A percentile compares a stretch with the other conserved stretches of the same genome.
Evolutionary conservation across 129 eudicot genomes (phyloP).

Genomic region (Glebionis coronaria): DNA sequence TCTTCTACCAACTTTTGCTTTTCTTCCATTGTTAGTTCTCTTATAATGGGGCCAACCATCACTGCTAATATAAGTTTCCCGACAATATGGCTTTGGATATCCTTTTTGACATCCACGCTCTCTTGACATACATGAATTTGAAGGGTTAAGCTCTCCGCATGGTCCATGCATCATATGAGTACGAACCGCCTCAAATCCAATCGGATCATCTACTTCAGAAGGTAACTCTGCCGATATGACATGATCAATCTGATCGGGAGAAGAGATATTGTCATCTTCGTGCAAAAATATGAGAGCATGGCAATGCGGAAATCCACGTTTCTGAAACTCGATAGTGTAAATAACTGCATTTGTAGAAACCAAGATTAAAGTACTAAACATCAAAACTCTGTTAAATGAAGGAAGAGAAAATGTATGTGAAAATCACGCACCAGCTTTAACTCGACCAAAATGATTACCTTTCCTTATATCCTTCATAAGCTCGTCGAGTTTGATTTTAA

Average conservation of each 20-base stretch:
- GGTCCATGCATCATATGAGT: conserved; percentile 4
- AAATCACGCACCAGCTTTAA: too few species aligned
- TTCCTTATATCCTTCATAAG: too few species aligned
- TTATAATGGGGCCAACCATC: background rate
- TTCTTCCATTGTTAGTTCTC: background rate
- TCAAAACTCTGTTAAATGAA: too few species aligned
- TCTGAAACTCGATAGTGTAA: too few species aligned
- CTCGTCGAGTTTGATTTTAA: too few species aligned
- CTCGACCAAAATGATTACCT: too few species aligned
- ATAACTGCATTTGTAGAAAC: too few species aligned
- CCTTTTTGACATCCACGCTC: background rate
- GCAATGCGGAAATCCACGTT: too few species aligned
- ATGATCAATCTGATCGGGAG: background rate
- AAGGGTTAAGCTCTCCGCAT: background rate
- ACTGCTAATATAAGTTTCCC: background rate
- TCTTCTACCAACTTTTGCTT: background rate
- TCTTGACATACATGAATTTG: background rate
- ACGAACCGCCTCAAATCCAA: background rate
- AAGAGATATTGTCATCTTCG: too few species aligned
- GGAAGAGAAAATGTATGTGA: too few species aligned
- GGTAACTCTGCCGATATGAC: background rate
- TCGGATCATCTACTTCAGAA: background rate
- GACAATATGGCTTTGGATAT: background rate
- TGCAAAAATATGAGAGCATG: too few species aligned
- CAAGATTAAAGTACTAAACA: too few species aligned